Percentiles rank a stretch among this genome's conserved stretches.
phyloP scores from a whole-genome alignment of 176 grass and related monocot genomes.

The Raddia distichophylla region DNA sequence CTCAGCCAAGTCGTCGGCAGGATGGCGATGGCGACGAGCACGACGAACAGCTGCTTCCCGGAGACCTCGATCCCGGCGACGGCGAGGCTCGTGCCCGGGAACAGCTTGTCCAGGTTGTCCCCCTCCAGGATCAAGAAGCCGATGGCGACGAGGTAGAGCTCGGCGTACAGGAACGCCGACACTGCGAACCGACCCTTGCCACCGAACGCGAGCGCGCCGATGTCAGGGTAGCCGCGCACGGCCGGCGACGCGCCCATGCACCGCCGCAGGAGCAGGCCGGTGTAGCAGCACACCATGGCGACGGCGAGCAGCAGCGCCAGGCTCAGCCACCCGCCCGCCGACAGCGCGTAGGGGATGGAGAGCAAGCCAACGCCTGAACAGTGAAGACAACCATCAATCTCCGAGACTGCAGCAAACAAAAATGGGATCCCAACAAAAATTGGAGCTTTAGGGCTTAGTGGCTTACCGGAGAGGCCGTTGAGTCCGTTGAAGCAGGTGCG shows the following conservation, averaged over 20 bases:
- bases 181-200: constrained; percentile 53
- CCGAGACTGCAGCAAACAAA: no score
- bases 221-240: constrained; percentile 64
- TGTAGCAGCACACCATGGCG: constrained; percentile 71
- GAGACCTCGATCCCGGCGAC: constrained; percentile 37
- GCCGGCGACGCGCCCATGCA: constrained; percentile 59
- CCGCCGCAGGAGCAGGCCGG: constrained; percentile 71
- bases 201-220: constrained; percentile 70
- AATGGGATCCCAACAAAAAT: not conserved
- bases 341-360: constrained; percentile 81
- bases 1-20: constrained; percentile 81
- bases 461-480: constrained; percentile 75
- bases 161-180: constrained; percentile 73
- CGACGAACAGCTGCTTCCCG: constrained; percentile 72
- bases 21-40: constrained; percentile 60
- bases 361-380: constrained; percentile 75
- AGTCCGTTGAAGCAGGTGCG: constrained; percentile 86
- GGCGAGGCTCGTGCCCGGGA: constrained; percentile 54
- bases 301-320: constrained; percentile 57
- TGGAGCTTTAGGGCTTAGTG: constrained; percentile 22
- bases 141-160: constrained; percentile 82
- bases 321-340: constrained; percentile 82
- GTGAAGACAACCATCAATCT: not conserved
- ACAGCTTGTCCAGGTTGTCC: constrained; percentile 79
- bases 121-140: constrained; percentile 89